phyloP scores from a whole-genome alignment of 2,329 filamentous ascomycete species.

The Ophiostoma quercus region DNA sequence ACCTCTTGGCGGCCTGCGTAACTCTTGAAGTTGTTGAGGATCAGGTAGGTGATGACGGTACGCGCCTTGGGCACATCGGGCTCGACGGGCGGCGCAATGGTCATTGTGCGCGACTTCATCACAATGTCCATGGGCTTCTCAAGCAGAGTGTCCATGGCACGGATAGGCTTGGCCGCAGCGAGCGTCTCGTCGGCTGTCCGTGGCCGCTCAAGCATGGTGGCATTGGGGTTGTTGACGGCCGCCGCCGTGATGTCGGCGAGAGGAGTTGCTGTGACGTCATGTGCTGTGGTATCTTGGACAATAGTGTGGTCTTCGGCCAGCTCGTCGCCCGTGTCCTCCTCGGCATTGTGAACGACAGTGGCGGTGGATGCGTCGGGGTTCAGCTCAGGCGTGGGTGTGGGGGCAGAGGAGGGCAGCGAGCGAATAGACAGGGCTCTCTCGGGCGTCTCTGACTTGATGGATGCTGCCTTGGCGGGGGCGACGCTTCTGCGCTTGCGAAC shows the following conservation, averaged over 20 bases:
- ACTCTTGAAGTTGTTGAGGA: slow-evolving; percentile 97
- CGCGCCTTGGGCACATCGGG: slow-evolving; percentile 73
- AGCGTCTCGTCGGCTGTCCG: slow-evolving; percentile 49
- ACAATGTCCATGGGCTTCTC: slow-evolving; percentile 94
- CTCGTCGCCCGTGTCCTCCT: slow-evolving; percentile 18
- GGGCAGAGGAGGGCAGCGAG: slow-evolving; percentile 12
- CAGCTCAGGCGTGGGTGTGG: slow-evolving; percentile 14
- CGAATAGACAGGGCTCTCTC: slow-evolving; percentile 15
- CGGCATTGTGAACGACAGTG: not conserved
- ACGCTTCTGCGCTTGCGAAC: slow-evolving; percentile 64
- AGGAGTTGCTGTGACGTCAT: slow-evolving; percentile 41
- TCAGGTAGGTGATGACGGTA: slow-evolving; percentile 86
- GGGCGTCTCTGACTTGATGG: slow-evolving; percentile 34
- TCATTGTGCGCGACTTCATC: slow-evolving; percentile 72
- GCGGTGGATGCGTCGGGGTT: not conserved
- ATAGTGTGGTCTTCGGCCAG: slow-evolving; percentile 17
- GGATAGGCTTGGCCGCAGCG: slow-evolving; percentile 62
- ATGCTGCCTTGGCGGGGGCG: slow-evolving; percentile 33
- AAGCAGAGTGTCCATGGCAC: slow-evolving; percentile 68
- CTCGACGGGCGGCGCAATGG: slow-evolving; percentile 59
- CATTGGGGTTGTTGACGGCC: slow-evolving; percentile 39
- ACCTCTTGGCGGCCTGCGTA: slow-evolving; percentile 94
- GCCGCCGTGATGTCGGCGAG: slow-evolving; percentile 68
- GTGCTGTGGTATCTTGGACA: slow-evolving; percentile 13
- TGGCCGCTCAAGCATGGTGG: slow-evolving; percentile 50